phyloP scores from a whole-genome alignment of 2,329 filamentous ascomycete species.

The Fusarium sp. region DNA sequence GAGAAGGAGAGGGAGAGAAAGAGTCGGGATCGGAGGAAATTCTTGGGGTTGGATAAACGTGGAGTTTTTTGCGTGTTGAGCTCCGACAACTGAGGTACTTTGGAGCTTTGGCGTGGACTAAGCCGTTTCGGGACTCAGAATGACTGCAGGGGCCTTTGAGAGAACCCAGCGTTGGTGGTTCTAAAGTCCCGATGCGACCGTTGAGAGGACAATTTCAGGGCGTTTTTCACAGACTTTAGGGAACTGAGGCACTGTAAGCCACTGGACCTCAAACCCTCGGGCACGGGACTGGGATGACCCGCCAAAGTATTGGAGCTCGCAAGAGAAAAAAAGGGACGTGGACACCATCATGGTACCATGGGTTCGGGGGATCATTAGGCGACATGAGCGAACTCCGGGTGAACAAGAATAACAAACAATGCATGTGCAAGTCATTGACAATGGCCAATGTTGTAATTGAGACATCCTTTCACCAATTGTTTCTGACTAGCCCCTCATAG shows the following conservation, averaged over 20 bases:
- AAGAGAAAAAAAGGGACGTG: constrained; percentile 27
- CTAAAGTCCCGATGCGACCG: constrained; percentile 27
- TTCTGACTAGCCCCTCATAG: too few species aligned
- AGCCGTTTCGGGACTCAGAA: constrained; percentile 41
- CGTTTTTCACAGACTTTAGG: constrained; percentile 21
- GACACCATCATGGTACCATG: constrained; percentile 41
- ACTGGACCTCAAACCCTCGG: neutral
- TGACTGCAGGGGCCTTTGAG: constrained; percentile 32
- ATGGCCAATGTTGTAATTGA: neutral
- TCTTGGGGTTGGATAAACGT: constrained; percentile 55
- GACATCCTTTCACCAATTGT: neutral
- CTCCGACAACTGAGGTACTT: constrained; percentile 54
- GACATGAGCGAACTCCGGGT: constrained; percentile 41
- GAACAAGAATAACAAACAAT: constrained; percentile 15
- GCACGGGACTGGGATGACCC: constrained; percentile 27
- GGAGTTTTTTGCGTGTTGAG: constrained; percentile 59
- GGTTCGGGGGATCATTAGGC: constrained; percentile 43
- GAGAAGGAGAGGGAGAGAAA: constrained; percentile 53
- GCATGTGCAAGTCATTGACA: constrained; percentile 2
- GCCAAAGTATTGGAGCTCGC: constrained; percentile 30
- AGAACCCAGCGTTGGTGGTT: constrained; percentile 30
- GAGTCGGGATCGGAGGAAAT: constrained; percentile 52
- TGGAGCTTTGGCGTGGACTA: constrained; percentile 52
- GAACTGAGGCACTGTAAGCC: constrained; percentile 22
- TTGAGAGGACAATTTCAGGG: constrained; percentile 34